Base-by-base conservation (phyloP, 805 yeast genomes). In the Monosporozyma siamensis region DNA sequence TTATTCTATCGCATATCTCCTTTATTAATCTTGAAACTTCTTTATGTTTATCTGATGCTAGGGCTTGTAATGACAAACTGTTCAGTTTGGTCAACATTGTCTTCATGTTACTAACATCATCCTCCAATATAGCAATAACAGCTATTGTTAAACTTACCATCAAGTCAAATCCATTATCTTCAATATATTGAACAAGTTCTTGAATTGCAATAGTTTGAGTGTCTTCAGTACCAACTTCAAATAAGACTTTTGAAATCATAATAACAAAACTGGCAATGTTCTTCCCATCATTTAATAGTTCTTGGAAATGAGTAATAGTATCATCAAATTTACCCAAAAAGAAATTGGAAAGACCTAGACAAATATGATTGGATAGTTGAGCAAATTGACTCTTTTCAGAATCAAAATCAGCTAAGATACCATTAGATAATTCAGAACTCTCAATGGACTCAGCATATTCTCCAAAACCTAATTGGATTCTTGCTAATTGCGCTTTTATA, bases 191-290 rank as follows among this genome's bases (percentile, higher is more conserved):
- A 51, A 83, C 81, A 35, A 90, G 63, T 59, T 87, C 95, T 52
- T 88, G 95, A 38, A 84, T 55, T 0, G 97, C 95, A 1, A 88
- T 89, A 48, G 78, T 82, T 45, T 77, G 80, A 1, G 92, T 78
- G 4, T 83, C 92, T n/a, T 74, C 77, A 0, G 78, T 74, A n/a
- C 78, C 82, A 44, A 75, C 75, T 2, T 86, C 85, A 65, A 81
- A 82, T 39, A 92, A 67, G 0, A 89, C 82, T 55, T 88, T 95
- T 0, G 92, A 77, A 17, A 86, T 71, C 23, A 90, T 63, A 6
- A 81, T 75, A 12, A 86, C 78, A n/a, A 87, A 70, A 47, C 80
- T 72, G 48, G 74, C 77, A 4, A 82, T 76, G 39, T 75, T 78
- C 4, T 75, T 72, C 20, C 80, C 71, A 1, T 62, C 53, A 21